Evolutionary conservation across 495 filamentous ascomycete genomes (phyloP).

Genomic region (Tuber indicum): DNA sequence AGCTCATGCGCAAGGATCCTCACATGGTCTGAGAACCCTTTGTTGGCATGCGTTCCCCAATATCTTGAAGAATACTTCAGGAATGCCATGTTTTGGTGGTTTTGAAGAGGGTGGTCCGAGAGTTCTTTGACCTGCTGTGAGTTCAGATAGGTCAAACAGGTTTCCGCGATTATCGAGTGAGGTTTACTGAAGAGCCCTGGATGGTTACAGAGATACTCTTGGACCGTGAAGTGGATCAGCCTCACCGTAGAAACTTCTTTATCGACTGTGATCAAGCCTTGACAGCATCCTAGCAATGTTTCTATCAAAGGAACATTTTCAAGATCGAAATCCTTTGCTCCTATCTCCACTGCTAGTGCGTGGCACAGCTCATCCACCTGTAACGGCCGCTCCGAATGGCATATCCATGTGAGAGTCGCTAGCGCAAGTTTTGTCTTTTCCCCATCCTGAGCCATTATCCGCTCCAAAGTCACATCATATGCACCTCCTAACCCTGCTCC

Average conservation of each 20-base stretch:
- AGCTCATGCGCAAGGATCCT: background rate
- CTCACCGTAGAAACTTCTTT: background rate
- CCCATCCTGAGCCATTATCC: background rate
- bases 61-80: background rate
- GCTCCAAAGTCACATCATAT: background rate
- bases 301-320: too few relatives aligned
- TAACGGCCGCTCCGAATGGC: too few relatives aligned
- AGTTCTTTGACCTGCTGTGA: background rate
- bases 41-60: background rate
- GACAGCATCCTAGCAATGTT: too few relatives aligned
- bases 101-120: background rate
- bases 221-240: background rate
- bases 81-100: background rate
- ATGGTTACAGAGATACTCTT: background rate
- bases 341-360: too few relatives aligned
- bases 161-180: background rate
- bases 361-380: too few relatives aligned
- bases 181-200: background rate
- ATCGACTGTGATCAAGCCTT: background rate
- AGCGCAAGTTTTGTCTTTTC: background rate
- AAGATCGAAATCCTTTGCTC: too few relatives aligned
- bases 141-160: background rate
- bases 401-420: background rate
- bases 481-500: background rate
- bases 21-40: background rate